These are phyloP conservation scores for Aspergillus baeticus DNA, from an alignment of 495 filamentous ascomycete species.

Conservation along the genomic window DNA sequence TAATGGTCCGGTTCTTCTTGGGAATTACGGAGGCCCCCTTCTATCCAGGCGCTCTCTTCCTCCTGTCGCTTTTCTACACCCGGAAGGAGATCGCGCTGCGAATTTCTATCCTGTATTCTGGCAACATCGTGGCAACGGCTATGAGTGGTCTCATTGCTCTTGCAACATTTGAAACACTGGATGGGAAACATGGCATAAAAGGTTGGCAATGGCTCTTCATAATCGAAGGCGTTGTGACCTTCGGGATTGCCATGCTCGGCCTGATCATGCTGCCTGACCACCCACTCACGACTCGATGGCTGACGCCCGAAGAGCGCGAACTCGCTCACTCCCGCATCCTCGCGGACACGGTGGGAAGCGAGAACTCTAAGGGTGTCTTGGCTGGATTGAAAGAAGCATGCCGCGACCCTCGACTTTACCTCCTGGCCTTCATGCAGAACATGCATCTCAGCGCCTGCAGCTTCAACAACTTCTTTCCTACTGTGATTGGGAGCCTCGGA, in stretches of 20 bases:
- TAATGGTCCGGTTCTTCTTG: constrained; percentile 33
- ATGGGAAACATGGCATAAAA: constrained; percentile 8
- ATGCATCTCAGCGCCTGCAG: constrained; percentile 16
- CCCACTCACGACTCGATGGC: neutral
- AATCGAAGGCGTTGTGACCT: neutral
- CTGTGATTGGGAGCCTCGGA: constrained; percentile 51
- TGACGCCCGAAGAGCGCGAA: constrained; percentile 2
- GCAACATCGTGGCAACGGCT: constrained; percentile 37
- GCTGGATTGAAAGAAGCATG: neutral
- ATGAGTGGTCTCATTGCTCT: constrained; percentile 47
- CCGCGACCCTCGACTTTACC: neutral
- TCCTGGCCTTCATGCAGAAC: constrained; percentile 23
- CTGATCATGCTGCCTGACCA: neutral
- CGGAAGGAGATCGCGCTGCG: constrained; percentile 39
- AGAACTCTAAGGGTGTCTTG: neutral
- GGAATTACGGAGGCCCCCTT: constrained; percentile 48
- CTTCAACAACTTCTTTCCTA: constrained; percentile 54
- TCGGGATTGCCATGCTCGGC: neutral
- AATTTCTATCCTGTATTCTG: constrained; percentile 30
- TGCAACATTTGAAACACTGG: constrained; percentile 11
- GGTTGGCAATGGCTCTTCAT: constrained; percentile 20
- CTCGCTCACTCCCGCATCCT: neutral
- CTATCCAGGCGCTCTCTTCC: constrained; percentile 40
- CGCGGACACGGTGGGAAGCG: neutral
- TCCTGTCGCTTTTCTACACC: constrained; percentile 43